These are phyloP conservation scores for Arthrobotrys conoides DNA, from an alignment of 2,329 filamentous ascomycete genomes.

Conservation along the genomic window DNA sequence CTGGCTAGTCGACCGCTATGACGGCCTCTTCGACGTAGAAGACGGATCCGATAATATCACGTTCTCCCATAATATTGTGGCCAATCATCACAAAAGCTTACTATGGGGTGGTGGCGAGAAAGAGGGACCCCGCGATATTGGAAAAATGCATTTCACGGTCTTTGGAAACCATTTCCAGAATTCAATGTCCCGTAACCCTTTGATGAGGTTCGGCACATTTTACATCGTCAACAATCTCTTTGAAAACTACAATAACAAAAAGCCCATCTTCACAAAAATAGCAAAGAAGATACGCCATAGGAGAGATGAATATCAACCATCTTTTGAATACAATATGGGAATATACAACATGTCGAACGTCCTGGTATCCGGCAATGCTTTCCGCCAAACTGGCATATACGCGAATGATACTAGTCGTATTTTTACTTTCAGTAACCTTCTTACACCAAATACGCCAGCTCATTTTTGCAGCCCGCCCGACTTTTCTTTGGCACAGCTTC, in stretches of 20 bases:
- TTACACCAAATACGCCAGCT: conserved; percentile 42
- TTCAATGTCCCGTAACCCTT: conserved; percentile 60
- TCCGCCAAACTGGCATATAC: conserved; percentile 54
- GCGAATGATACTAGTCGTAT: conserved; percentile 54
- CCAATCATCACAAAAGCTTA: conserved; percentile 61
- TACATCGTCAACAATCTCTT: conserved; percentile 61
- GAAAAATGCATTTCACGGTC: conserved; percentile 62
- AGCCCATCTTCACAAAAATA: conserved; percentile 41
- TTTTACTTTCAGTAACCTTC: conserved; percentile 61
- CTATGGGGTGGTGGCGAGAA: conserved; percentile 61
- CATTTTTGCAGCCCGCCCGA: conserved; percentile 49
- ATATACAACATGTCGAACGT: conserved; percentile 61
- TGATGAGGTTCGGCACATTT: conserved; percentile 62
- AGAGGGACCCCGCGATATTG: conserved; percentile 61
- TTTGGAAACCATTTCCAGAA: conserved; percentile 61
- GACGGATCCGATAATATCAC: conserved; percentile 62
- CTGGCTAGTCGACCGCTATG: conserved; percentile 58
- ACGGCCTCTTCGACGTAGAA: conserved; percentile 60
- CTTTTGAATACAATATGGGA: conserved; percentile 61
- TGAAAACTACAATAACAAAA: conserved; percentile 58
- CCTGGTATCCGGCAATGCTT: conserved; percentile 58
- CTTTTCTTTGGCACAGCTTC: conserved; percentile 24
- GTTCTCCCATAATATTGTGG: conserved; percentile 61
- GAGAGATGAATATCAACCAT: conserved; percentile 45
- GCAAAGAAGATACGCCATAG: conserved; percentile 7